Percentiles rank a stretch among this genome's conserved stretches.
phyloP scores from a whole-genome alignment of 352 stramenopile species.

The Phytophthora vignae region DNA sequence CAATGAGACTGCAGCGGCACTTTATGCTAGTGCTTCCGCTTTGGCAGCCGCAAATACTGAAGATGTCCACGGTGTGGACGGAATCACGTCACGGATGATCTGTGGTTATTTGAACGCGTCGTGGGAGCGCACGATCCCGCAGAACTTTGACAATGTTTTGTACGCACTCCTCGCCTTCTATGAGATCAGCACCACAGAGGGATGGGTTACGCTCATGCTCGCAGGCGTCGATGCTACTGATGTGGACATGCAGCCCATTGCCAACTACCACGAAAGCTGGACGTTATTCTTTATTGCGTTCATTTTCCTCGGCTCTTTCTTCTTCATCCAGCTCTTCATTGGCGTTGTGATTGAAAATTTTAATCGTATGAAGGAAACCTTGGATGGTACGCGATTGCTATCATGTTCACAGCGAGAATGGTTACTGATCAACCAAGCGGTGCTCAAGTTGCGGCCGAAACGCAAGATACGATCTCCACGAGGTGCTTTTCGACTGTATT shows the following conservation, averaged over 20 bases:
- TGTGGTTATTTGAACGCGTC: conserved; percentile 50
- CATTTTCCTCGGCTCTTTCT: conserved; percentile 90
- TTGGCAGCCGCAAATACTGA: background rate
- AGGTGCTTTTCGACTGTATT: conserved; percentile 42
- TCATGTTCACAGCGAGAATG: conserved; percentile 80
- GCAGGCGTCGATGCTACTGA: conserved; percentile 83
- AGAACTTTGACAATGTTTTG: conserved; percentile 85
- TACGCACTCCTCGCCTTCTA: conserved; percentile 75
- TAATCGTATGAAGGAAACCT: conserved; percentile 74
- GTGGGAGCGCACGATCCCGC: conserved; percentile 62
- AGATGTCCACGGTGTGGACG: conserved; percentile 17
- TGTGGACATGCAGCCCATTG: conserved; percentile 90
- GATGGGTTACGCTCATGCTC: conserved; percentile 90
- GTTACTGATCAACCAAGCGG: conserved; percentile 68
- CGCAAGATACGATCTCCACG: conserved; percentile 58
- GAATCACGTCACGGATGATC: conserved; percentile 52
- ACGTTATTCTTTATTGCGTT: conserved; percentile 90
- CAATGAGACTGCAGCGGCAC: conserved; percentile 9
- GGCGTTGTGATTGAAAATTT: conserved; percentile 94
- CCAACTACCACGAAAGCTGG: conserved; percentile 74
- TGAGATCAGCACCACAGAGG: conserved; percentile 92
- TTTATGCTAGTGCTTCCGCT: conserved; percentile 23
- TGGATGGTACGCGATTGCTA: conserved; percentile 72
- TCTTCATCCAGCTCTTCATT: conserved; percentile 93
- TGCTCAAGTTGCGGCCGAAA: conserved; percentile 49